Percentiles rank a stretch among this genome's conserved stretches.
Evolutionary conservation across 768 basidiomycete genomes (phyloP).

Genomic region (Rhodotorula diobovata): DNA sequence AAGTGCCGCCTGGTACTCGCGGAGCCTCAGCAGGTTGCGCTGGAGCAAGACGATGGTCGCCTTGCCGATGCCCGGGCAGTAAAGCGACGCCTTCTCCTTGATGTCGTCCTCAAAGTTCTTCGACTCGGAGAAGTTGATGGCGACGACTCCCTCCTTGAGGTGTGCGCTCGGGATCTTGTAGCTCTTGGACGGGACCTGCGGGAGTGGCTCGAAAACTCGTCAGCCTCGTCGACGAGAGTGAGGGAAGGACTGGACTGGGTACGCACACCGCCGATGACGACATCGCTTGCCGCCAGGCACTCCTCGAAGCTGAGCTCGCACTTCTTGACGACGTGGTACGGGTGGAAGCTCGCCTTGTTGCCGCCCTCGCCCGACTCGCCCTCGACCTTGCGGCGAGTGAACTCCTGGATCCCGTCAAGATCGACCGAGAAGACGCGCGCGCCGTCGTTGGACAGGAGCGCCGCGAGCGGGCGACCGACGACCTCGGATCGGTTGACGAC

Average conservation of each 20-base stretch:
- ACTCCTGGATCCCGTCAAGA: constrained; percentile 94
- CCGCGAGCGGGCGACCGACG: constrained; percentile 93
- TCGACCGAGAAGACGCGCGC: constrained; percentile 92
- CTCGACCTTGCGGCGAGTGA: constrained; percentile 57
- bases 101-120: constrained; percentile 96
- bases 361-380: constrained; percentile 39
- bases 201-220: too few relatives aligned
- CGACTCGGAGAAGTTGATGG: constrained; percentile 85
- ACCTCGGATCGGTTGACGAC: constrained; percentile 98
- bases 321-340: constrained; percentile 75
- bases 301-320: constrained; percentile 65
- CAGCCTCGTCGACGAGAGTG: too few relatives aligned
- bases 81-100: constrained; percentile 87
- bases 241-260: not conserved
- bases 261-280: constrained; percentile 64
- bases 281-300: constrained; percentile 79
- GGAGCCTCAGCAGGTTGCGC: constrained; percentile 64
- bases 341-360: constrained; percentile 62
- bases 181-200: constrained; percentile 66
- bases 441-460: constrained; percentile 90
- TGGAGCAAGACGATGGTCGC: constrained; percentile 97
- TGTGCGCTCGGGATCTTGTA: constrained; percentile 87
- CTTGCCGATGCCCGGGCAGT: constrained; percentile 94
- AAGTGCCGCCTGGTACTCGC: constrained; percentile 15
- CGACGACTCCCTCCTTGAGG: constrained; percentile 90